Conservation (phyloP, 2,329 filamentous ascomycete species). For the Raffaelea arxii region DNA sequence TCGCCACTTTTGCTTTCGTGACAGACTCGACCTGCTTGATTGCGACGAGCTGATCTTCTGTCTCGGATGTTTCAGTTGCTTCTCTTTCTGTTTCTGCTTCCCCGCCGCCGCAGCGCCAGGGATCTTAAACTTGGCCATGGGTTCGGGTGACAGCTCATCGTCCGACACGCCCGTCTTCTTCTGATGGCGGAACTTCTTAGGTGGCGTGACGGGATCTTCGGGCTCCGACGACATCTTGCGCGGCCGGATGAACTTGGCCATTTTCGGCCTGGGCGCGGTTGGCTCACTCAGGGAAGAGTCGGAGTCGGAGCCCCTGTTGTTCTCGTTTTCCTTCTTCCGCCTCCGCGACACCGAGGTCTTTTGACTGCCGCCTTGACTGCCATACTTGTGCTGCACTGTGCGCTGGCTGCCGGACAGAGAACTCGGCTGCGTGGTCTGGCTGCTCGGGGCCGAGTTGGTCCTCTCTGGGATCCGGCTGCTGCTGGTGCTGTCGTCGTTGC, state of each 20-base stretch:
- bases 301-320: no score
- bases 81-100: neutral
- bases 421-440: no score
- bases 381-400: no score
- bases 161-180: slow-evolving; percentile 1
- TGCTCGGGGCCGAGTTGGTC: no score
- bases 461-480: no score
- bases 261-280: no score
- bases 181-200: slow-evolving; percentile 1
- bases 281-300: no score
- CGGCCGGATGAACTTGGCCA: no score
- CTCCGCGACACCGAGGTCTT: neutral
- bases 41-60: neutral
- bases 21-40: neutral
- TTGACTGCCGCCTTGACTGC: neutral
- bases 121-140: slow-evolving; percentile 5
- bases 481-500: no score
- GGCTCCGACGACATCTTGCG: neutral
- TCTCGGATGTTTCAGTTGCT: neutral
- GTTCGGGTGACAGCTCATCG: neutral
- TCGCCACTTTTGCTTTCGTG: slow-evolving; percentile 2
- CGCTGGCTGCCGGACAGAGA: no score
- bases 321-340: neutral
- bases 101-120: neutral
- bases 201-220: neutral